Conservation (phyloP, 2,329 filamentous ascomycete genomes). For the Sarocladium oryzae region DNA sequence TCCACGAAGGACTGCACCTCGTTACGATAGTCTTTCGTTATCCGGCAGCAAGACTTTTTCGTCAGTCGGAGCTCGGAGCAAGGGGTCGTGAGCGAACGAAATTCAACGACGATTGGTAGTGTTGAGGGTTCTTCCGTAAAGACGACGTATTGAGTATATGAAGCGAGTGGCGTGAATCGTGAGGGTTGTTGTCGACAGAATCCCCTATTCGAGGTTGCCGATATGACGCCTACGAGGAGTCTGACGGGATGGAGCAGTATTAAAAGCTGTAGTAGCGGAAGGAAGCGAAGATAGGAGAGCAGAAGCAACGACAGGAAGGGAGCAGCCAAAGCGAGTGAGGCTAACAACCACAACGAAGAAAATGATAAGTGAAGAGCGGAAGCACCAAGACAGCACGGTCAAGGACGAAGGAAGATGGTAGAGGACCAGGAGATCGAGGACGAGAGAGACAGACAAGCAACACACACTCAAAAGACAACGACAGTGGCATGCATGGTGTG, state of each 20-base stretch:
- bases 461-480: background rate
- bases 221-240: background rate
- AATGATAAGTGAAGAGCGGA: constrained; percentile 8
- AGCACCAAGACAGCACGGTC: constrained; percentile 2
- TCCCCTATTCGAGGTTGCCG: background rate
- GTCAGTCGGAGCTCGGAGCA: background rate
- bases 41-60: background rate
- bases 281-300: constrained; percentile 6
- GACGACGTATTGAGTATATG: background rate
- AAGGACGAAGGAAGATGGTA: background rate
- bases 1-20: constrained; percentile 23
- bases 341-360: constrained; percentile 19
- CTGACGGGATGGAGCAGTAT: background rate
- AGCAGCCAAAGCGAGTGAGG: constrained; percentile 56
- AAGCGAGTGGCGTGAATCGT: constrained; percentile 15
- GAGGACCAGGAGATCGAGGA: constrained; percentile 1
- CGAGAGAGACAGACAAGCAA: background rate
- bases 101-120: background rate
- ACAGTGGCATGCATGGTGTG: background rate
- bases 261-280: constrained; percentile 4
- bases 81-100: background rate
- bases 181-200: background rate
- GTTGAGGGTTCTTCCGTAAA: background rate
- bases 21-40: constrained; percentile 28
- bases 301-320: constrained; percentile 28